These are phyloP conservation scores for Leccinum pallidistipes DNA, from an alignment of 1,284 basidiomycete genomes.

Conservation along the genomic window DNA sequence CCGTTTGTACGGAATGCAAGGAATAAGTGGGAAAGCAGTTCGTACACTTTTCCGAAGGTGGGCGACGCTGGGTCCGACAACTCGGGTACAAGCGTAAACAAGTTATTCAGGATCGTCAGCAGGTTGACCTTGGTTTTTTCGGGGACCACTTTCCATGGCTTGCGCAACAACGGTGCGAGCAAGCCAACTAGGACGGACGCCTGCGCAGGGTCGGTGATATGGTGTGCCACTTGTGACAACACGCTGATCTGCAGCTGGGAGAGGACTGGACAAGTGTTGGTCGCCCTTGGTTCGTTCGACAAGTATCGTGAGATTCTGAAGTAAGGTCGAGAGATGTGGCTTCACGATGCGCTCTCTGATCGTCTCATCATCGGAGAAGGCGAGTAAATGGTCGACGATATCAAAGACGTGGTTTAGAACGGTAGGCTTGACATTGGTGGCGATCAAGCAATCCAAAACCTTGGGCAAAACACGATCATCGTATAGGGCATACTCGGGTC, in stretches of 20 bases:
- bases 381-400: slow-evolving; percentile 77
- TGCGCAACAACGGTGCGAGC: slow-evolving; percentile 82
- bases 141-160: slow-evolving; percentile 72
- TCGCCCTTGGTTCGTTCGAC: slow-evolving; percentile 63
- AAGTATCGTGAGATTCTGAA: slow-evolving; percentile 74
- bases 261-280: slow-evolving; percentile 64
- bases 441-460: slow-evolving; percentile 80
- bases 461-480: slow-evolving; percentile 74
- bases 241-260: slow-evolving; percentile 83
- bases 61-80: slow-evolving; percentile 51
- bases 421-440: slow-evolving; percentile 83
- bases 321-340: slow-evolving; percentile 76
- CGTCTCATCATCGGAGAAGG: slow-evolving; percentile 47
- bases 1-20: slow-evolving; percentile 70
- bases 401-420: slow-evolving; percentile 86
- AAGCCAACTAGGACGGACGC: slow-evolving; percentile 75
- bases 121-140: slow-evolving; percentile 90
- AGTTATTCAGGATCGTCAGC: slow-evolving; percentile 71
- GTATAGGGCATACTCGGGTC: slow-evolving; percentile 57
- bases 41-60: slow-evolving; percentile 61
- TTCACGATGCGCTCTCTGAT: slow-evolving; percentile 63
- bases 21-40: slow-evolving; percentile 74
- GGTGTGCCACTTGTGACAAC: slow-evolving; percentile 78
- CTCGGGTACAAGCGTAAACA: slow-evolving; percentile 76
- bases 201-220: slow-evolving; percentile 70